Percentiles rank a stretch among this genome's conserved stretches.
Evolutionary conservation across 257 asterid species (phyloP).

Genomic region (Thymus quinquecostatus): DNA sequence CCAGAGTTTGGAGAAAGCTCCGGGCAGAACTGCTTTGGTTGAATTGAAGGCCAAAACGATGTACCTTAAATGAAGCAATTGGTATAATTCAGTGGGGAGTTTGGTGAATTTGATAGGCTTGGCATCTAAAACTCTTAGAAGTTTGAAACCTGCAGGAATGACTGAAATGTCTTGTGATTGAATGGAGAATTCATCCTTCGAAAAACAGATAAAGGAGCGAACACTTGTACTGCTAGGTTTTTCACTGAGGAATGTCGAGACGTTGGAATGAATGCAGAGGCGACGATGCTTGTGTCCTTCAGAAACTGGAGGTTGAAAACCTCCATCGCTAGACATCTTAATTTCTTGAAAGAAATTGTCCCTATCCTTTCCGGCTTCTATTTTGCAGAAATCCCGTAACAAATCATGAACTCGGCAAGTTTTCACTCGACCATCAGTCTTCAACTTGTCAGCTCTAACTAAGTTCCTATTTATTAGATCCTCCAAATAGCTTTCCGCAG

Average conservation of each 20-base stretch:
- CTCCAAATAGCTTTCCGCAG: slow-evolving; percentile 36
- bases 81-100: slow-evolving; percentile 35
- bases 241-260: slow-evolving; percentile 23
- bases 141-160: slow-evolving; percentile 43
- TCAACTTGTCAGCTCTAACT: slow-evolving; percentile 30
- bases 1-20: slow-evolving; percentile 38
- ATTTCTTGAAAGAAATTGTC: slow-evolving; percentile 41
- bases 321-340: slow-evolving; percentile 22
- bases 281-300: slow-evolving; percentile 31
- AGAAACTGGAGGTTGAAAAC: slow-evolving; percentile 24
- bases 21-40: slow-evolving; percentile 31
- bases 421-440: slow-evolving; percentile 34
- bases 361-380: slow-evolving; percentile 9
- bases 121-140: slow-evolving; percentile 51
- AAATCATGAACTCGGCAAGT: slow-evolving; percentile 36
- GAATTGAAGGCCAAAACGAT: slow-evolving; percentile 36
- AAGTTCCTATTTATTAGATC: slow-evolving; percentile 39
- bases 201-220: slow-evolving; percentile 45
- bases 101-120: slow-evolving; percentile 37
- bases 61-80: slow-evolving; percentile 44
- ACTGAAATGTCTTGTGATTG: slow-evolving; percentile 23
- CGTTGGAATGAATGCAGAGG: slow-evolving; percentile 41
- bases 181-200: slow-evolving; percentile 35
- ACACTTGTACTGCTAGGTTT: slow-evolving; percentile 35
- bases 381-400: slow-evolving; percentile 35